phyloP scores from a whole-genome alignment of 257 asterid species.

The Rauvolfia tetraphylla region DNA sequence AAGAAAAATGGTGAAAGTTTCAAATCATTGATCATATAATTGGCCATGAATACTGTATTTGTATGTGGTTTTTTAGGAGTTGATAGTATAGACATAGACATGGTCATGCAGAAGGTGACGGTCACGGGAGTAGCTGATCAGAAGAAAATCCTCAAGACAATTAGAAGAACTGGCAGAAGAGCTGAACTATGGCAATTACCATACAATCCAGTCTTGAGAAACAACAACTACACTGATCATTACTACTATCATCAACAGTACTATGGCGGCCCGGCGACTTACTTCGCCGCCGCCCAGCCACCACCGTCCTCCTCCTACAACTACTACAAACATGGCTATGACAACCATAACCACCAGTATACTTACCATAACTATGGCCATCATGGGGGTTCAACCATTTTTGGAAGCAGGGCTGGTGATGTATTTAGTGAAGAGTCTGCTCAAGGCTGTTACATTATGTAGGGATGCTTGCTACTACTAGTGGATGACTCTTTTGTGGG shows the following conservation, averaged over 20 bases:
- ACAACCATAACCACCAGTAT: constrained; percentile 23
- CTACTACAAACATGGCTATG: constrained; percentile 74
- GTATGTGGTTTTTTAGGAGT: constrained; percentile 39
- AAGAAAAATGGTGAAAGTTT: too few species aligned
- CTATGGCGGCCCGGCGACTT: constrained; percentile 38
- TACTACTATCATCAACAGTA: constrained; percentile 23
- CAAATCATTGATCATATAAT: background rate
- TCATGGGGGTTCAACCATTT: constrained; percentile 37
- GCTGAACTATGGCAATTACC: constrained; percentile 76
- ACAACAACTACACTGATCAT: constrained; percentile 31
- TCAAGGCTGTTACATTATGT: constrained; percentile 58
- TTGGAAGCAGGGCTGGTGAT: constrained; percentile 52
- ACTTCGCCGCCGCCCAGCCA: constrained; percentile 30
- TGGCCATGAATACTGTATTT: background rate
- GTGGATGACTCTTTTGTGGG: too few species aligned
- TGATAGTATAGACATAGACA: constrained; percentile 66
- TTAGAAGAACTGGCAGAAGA: constrained; percentile 58
- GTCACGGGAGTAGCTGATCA: constrained; percentile 68
- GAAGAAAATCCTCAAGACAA: constrained; percentile 57
- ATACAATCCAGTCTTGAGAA: constrained; percentile 47
- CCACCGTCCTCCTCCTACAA: constrained; percentile 54
- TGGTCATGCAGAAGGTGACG: constrained; percentile 68
- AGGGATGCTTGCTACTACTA: background rate
- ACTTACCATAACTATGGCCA: constrained; percentile 10
- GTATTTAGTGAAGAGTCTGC: constrained; percentile 71